Conservation (phyloP, 2,329 filamentous ascomycete species). For the Pseudocercospora eumusae region DNA sequence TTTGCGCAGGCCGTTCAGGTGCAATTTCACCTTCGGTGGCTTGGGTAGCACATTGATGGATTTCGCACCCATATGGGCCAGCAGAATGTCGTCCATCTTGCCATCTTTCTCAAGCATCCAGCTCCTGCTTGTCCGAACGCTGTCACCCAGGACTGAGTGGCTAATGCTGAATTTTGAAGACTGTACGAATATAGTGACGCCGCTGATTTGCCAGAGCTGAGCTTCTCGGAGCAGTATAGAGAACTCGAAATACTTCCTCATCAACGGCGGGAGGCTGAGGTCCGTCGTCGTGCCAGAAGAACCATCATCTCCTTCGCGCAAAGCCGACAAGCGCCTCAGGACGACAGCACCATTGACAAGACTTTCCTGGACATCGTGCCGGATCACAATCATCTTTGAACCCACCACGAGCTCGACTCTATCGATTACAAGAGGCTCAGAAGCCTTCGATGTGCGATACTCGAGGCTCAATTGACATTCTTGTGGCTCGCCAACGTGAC, state of each 20-base stretch:
- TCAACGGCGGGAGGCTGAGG: constrained; percentile 17
- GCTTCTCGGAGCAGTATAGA: constrained; percentile 75
- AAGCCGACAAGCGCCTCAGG: constrained; percentile 9
- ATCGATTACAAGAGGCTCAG: constrained; percentile 26
- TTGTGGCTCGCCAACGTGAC: constrained; percentile 61
- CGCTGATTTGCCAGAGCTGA: constrained; percentile 69
- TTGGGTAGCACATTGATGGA: constrained; percentile 76
- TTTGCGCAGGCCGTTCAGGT: constrained; percentile 60
- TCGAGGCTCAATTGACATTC: constrained; percentile 57
- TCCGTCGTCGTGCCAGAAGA: constrained; percentile 18
- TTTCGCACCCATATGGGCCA: constrained; percentile 50
- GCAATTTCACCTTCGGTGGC: constrained; percentile 86
- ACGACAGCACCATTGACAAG: neutral
- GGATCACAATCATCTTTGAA: constrained; percentile 21
- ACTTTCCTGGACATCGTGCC: constrained; percentile 17
- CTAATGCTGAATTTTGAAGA: constrained; percentile 67
- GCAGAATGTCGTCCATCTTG: constrained; percentile 20
- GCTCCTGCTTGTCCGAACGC: constrained; percentile 14
- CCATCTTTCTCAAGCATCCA: constrained; percentile 26
- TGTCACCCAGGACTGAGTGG: constrained; percentile 56
- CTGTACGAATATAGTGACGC: constrained; percentile 64
- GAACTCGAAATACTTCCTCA: constrained; percentile 63
- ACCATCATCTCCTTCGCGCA: constrained; percentile 23
- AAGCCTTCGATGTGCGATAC: constrained; percentile 45
- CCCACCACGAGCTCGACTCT: constrained; percentile 27